Evolutionary conservation across 495 filamentous ascomycete species (phyloP).

Genomic region (Hypoxylon perforatum): DNA sequence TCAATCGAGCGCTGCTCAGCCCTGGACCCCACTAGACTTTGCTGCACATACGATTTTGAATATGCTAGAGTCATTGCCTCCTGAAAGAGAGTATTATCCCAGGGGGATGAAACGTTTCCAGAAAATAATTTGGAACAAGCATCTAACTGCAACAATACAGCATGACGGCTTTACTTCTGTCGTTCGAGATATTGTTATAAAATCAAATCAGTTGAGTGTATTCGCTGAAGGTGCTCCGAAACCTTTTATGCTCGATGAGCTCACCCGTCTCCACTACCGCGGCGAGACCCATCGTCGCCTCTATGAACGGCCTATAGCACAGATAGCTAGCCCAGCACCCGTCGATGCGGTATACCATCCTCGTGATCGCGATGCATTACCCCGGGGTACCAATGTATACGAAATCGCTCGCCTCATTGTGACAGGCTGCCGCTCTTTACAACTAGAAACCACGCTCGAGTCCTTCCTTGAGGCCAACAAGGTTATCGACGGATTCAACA

Average conservation of each 20-base stretch:
- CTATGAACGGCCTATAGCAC: conserved; percentile 50
- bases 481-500: conserved; percentile 51
- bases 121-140: conserved; percentile 56
- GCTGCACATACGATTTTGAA: conserved; percentile 41
- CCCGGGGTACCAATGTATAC: conserved; percentile 41
- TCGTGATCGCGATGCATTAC: conserved; percentile 31
- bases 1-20: conserved; percentile 58
- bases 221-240: conserved; percentile 35
- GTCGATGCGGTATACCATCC: conserved; percentile 28
- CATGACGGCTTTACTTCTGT: conserved; percentile 59
- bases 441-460: conserved; percentile 35
- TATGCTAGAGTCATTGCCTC: conserved; percentile 58
- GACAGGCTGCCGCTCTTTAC: conserved; percentile 31
- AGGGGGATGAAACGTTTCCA: conserved; percentile 60
- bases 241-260: conserved; percentile 1
- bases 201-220: conserved; percentile 48
- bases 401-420: conserved; percentile 47
- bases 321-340: conserved; percentile 6
- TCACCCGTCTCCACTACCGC: conserved; percentile 47
- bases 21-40: conserved; percentile 50
- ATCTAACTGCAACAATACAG: conserved; percentile 63
- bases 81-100: conserved; percentile 68
- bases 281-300: conserved; percentile 50
- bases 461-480: conserved; percentile 41
- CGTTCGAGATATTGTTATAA: conserved; percentile 54